phyloP scores from a whole-genome alignment of 192 early-diverging fungal species.

The Entomortierella parvispora region DNA sequence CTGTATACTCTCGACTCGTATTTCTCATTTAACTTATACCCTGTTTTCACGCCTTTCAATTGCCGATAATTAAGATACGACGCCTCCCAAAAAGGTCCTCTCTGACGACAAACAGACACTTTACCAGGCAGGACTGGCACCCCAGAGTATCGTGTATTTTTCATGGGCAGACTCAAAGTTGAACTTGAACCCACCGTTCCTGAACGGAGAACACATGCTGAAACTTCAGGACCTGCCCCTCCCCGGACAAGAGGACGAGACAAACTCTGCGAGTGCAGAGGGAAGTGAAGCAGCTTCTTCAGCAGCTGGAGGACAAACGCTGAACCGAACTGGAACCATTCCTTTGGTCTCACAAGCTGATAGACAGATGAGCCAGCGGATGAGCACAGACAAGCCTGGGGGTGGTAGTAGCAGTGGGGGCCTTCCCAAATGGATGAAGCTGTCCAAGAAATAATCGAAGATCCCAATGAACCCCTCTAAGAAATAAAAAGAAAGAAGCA shows the following conservation, averaged over 20 bases:
- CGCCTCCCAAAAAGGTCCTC: constrained; percentile 63
- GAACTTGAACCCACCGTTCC: constrained; percentile 31
- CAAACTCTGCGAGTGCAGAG: neutral
- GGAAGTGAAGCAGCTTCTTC: neutral
- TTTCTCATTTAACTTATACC: neutral
- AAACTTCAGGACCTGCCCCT: constrained; percentile 33
- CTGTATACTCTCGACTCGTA: neutral
- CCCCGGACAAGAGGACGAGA: constrained; percentile 14
- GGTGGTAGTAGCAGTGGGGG: constrained; percentile 17
- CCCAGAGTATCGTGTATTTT: constrained; percentile 64
- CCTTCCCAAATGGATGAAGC: constrained; percentile 50
- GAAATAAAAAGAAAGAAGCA: too few relatives aligned
- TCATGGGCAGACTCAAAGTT: constrained; percentile 54
- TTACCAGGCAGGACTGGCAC: constrained; percentile 63
- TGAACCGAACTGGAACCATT: constrained; percentile 10
- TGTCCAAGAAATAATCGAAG: constrained; percentile 48
- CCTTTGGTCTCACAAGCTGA: constrained; percentile 32
- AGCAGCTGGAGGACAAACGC: neutral
- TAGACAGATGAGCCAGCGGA: constrained; percentile 27
- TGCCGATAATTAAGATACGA: constrained; percentile 33
- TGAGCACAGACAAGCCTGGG: constrained; percentile 47
- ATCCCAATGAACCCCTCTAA: too few relatives aligned
- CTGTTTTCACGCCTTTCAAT: neutral
- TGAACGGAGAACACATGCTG: constrained; percentile 40
- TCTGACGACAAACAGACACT: constrained; percentile 54